Evolutionary conservation across 2,329 filamentous ascomycete genomes (phyloP), one percentile per base, ranked within the genome.

Genomic region (Escovopsis sp.): DNA sequence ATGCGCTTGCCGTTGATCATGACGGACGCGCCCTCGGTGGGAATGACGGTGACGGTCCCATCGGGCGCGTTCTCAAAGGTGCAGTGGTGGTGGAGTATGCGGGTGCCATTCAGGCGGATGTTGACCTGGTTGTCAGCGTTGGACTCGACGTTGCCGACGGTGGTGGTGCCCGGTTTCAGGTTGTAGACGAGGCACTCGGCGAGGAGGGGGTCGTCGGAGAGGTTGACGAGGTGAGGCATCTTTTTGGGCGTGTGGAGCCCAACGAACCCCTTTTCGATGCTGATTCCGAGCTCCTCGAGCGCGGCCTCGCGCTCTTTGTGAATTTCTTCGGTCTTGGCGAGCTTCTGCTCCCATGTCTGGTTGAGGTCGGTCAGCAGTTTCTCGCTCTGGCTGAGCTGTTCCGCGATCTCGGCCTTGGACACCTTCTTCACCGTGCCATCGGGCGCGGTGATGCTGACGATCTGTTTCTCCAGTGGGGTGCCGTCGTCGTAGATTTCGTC

Each of bases 101-200:
- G 85, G 10, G 85, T 89, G 4, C 91, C 91, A 55, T 96, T 96
- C 36, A 98, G 68, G 48, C 89, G 80, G 52, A 98, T 94, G 55
- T 96, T 91, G 2, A 85, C 83, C 48, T 80, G 80, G 47, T 77
- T 66, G 33, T 77, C 75, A 32, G 77, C 77, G 42, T 85, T 83
- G 12, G 85, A 82, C 51, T 95, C 88, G 43, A 91, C 85, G 55
- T 96, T 95, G 18, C 91, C 91, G 18, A 98, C 91, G 0, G 85
- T 89, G 0, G 91, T 98, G 8, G 78, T 84, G 30, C 91, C 91
- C 6, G 91, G 89, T 61, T 98, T 98, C 51, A 98, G 75, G 55
- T 98, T 98, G 66, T 98, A 98, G 34, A 98, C 86, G 45, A 98
- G 68, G 63, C 91, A 98, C 65, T 98, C 91, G 5, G 89, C 88